Conservation (phyloP, 495 filamentous ascomycete genomes). For the Chaetomium tenue region DNA sequence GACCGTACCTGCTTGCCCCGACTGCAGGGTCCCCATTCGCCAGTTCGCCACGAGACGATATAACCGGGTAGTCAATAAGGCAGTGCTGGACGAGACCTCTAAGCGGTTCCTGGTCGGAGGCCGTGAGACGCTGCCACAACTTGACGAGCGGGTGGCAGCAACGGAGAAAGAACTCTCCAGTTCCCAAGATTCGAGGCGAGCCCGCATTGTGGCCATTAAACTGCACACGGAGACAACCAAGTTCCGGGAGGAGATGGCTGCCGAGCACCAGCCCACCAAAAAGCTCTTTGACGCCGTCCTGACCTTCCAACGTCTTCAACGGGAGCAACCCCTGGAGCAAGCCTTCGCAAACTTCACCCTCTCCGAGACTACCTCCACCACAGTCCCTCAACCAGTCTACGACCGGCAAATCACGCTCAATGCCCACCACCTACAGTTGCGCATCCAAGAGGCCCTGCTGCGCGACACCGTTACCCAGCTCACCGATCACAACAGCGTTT, state of each 20-base stretch:
- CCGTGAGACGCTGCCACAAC: conserved; percentile 18
- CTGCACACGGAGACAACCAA: conserved; percentile 4
- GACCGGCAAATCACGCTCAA: conserved; percentile 23
- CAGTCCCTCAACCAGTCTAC: conserved; percentile 1
- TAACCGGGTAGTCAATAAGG: conserved; percentile 35
- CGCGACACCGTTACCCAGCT: neutral
- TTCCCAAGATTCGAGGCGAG: neutral
- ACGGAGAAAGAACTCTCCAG: neutral
- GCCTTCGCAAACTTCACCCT: neutral
- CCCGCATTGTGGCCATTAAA: neutral
- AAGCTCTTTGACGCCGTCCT: conserved; percentile 19
- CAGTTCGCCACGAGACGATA: conserved; percentile 34
- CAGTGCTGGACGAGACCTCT: conserved; percentile 35
- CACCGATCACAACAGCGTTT: neutral
- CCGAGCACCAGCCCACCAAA: conserved; percentile 22
- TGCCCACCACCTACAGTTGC: conserved; percentile 14
- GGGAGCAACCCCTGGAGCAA: conserved; percentile 4
- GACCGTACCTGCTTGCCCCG: conserved; percentile 30
- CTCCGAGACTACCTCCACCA: neutral
- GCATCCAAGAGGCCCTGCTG: conserved; percentile 5
- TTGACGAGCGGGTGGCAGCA: conserved; percentile 10
- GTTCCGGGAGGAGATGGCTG: conserved; percentile 8
- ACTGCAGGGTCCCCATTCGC: conserved; percentile 32
- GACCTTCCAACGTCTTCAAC: conserved; percentile 2
- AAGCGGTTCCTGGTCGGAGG: conserved; percentile 32